phyloP scores from a whole-genome alignment of 768 basidiomycete species.

The Phlebiopsis flavidoalba region DNA sequence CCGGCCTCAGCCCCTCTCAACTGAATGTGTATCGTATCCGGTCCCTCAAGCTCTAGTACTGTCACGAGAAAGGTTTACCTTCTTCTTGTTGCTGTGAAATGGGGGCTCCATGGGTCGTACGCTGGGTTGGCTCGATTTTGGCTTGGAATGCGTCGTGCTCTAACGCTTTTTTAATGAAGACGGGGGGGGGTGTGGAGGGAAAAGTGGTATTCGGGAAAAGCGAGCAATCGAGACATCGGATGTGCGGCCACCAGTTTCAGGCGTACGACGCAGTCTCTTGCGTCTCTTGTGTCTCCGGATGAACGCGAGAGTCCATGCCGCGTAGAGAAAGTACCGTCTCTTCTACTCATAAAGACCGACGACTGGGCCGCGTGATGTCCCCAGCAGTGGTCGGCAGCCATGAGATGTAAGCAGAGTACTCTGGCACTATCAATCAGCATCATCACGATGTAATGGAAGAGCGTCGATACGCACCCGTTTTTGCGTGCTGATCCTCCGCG shows the following conservation, averaged over 20 bases:
- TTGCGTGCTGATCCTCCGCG: neutral
- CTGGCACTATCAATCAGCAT: slow-evolving; percentile 19
- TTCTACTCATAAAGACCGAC: neutral
- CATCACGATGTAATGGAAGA: neutral
- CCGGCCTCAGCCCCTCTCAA: slow-evolving; percentile 69
- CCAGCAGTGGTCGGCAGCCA: slow-evolving; percentile 48
- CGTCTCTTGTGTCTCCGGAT: slow-evolving; percentile 29
- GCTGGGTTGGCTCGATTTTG: neutral
- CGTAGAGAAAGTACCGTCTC: slow-evolving; percentile 20
- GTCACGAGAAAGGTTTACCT: slow-evolving; percentile 59
- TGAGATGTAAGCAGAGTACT: slow-evolving; percentile 46
- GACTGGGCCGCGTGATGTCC: slow-evolving; percentile 3
- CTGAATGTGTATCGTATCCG: slow-evolving; percentile 61
- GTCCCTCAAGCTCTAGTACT: slow-evolving; percentile 72
- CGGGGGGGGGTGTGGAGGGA: slow-evolving; percentile 55
- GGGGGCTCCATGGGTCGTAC: neutral
- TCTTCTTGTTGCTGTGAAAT: slow-evolving; percentile 30
- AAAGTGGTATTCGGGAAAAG: slow-evolving; percentile 75
- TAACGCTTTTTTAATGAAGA: slow-evolving; percentile 43
- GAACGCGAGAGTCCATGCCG: slow-evolving; percentile 9
- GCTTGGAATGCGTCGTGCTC: neutral
- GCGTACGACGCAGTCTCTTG: slow-evolving; percentile 40
- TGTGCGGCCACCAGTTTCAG: slow-evolving; percentile 27
- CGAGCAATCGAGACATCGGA: slow-evolving; percentile 67
- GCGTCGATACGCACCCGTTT: neutral